A percentile compares a stretch with the other conserved stretches of the same genome.
Conservation (phyloP, 1,284 basidiomycete genomes). For the Naganishia cerealis region DNA sequence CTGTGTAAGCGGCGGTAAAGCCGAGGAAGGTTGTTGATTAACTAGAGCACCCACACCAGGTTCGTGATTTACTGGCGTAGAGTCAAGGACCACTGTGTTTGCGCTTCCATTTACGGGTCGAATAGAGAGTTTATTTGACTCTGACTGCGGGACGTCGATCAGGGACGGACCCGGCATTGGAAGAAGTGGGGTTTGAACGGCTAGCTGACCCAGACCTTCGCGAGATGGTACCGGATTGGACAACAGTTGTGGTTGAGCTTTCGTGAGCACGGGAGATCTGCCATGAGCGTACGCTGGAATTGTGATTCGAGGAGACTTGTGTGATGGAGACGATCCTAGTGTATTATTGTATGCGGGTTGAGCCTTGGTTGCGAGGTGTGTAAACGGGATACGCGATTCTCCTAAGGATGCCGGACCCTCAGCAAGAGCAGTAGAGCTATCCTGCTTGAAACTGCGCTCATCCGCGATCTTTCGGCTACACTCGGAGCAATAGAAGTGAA, state of each 20-base stretch:
- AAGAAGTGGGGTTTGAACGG: neutral
- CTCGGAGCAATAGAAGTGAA: conserved; percentile 45
- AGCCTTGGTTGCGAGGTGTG: neutral
- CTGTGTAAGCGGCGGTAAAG: neutral
- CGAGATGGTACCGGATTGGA: neutral
- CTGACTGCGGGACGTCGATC: neutral
- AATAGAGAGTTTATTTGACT: neutral
- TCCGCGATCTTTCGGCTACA: conserved; percentile 15
- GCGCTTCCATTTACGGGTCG: neutral
- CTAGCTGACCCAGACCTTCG: neutral
- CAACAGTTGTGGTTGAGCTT: conserved; percentile 15
- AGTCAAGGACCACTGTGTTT: neutral
- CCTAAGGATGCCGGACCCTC: neutral
- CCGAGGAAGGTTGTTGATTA: neutral
- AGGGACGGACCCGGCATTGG: neutral
- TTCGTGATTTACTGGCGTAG: neutral
- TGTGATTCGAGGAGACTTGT: conserved; percentile 14
- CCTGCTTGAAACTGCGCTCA: neutral
- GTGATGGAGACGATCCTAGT: neutral
- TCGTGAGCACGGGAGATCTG: conserved; percentile 8
- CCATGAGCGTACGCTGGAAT: conserved; percentile 20
- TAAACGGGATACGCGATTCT: neutral
- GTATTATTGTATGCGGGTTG: neutral
- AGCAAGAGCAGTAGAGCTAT: neutral
- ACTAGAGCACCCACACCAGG: neutral